Percentiles rank a stretch among this genome's conserved stretches.
Evolutionary conservation across 2,329 filamentous ascomycete species (phyloP).

Genomic region (Penicillium sp.): DNA sequence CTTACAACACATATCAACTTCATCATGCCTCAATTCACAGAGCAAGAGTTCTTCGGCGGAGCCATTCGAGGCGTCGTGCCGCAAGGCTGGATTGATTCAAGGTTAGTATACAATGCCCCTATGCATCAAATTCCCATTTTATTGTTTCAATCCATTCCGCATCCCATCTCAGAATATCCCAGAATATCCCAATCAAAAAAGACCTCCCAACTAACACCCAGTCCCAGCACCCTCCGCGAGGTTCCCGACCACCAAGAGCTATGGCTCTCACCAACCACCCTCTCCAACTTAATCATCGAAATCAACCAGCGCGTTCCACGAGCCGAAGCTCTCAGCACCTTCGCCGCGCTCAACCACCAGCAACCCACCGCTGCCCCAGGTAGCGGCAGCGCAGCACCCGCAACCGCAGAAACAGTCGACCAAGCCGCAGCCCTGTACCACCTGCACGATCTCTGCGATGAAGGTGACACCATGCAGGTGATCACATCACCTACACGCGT

Average conservation of each 20-base stretch:
- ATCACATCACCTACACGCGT: constrained; percentile 62
- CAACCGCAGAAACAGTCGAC: constrained; percentile 57
- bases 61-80: constrained; percentile 36
- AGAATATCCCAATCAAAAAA: neutral
- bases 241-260: constrained; percentile 74
- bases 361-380: constrained; percentile 15
- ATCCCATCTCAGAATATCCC: neutral
- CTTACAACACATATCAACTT: neutral
- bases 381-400: constrained; percentile 48
- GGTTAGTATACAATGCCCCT: constrained; percentile 24
- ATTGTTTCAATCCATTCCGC: neutral
- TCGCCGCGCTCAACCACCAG: constrained; percentile 21
- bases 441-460: constrained; percentile 63
- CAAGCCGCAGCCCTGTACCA: constrained; percentile 62
- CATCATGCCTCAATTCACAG: constrained; percentile 25
- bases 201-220: constrained; percentile 7
- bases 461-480: constrained; percentile 63
- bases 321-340: constrained; percentile 26
- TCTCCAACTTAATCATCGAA: constrained; percentile 85
- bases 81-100: constrained; percentile 37
- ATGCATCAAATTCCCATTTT: neutral
- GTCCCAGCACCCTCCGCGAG: constrained; percentile 35
- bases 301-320: constrained; percentile 73
- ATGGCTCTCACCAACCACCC: constrained; percentile 78
- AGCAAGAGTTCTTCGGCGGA: constrained; percentile 36